These are phyloP conservation scores for Nakazawaea molendinolei DNA, from an alignment of 805 yeast genomes.

Conservation along the genomic window DNA sequence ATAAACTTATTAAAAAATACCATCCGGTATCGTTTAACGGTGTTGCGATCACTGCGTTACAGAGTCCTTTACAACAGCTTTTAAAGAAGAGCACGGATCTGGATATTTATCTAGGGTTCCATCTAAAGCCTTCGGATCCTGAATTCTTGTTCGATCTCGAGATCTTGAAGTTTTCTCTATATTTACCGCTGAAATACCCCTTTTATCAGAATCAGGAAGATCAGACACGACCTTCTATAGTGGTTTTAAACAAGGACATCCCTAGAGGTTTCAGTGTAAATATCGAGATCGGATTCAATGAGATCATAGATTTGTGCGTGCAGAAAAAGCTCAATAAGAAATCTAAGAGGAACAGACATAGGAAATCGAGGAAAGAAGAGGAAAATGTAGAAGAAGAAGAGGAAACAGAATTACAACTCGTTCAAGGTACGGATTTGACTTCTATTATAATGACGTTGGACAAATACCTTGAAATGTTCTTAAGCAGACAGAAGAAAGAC, in stretches of 20 bases:
- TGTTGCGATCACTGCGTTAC: neutral
- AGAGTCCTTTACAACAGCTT: conserved; percentile 1
- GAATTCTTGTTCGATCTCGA: conserved; percentile 65
- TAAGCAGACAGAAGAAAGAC: conserved; percentile 51
- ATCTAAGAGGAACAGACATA: conserved; percentile 9
- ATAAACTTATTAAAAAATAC: conserved; percentile 6
- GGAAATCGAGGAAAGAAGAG: conserved; percentile 6
- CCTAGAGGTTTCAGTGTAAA: conserved; percentile 64
- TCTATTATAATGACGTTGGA: conserved; percentile 52
- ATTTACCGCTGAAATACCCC: conserved; percentile 54
- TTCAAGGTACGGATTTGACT: conserved; percentile 43
- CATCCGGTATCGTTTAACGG: conserved; percentile 9
- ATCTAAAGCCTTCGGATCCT: conserved; percentile 57
- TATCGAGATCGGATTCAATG: conserved; percentile 57
- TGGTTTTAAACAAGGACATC: conserved; percentile 58
- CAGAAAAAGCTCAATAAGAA: conserved; percentile 20
- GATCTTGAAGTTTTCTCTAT: conserved; percentile 42
- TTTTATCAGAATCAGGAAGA: conserved; percentile 14
- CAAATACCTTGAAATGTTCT: conserved; percentile 47
- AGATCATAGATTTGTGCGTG: conserved; percentile 35
- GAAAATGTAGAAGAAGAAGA: conserved; percentile 18
- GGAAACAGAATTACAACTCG: conserved; percentile 24
- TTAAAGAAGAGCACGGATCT: conserved; percentile 7
- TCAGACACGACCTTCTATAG: conserved; percentile 39
- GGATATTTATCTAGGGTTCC: conserved; percentile 34